Percentiles rank a stretch among this genome's conserved stretches.
These are phyloP conservation scores for Wickerhamomyces bisporus DNA, from an alignment of 805 yeast species.

Conservation along the genomic window DNA sequence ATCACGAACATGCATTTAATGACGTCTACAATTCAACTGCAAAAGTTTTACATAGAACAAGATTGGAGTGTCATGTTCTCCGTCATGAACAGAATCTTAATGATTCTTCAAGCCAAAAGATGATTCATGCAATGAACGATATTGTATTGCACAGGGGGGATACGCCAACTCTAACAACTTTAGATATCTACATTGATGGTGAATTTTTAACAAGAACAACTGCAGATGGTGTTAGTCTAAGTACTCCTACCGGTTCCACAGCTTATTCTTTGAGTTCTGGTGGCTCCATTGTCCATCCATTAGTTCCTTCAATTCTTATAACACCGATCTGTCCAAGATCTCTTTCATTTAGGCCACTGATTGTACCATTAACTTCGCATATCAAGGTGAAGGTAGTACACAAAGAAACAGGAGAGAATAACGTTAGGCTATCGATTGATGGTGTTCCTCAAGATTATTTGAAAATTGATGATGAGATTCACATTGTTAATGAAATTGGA, in stretches of 20 bases:
- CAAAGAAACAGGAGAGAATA: conserved; percentile 36
- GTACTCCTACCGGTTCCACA: conserved; percentile 95
- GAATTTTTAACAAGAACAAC: conserved; percentile 83
- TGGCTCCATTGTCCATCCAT: conserved; percentile 88
- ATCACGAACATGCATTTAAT: conserved; percentile 54
- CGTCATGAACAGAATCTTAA: conserved; percentile 5
- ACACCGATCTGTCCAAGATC: conserved; percentile 94
- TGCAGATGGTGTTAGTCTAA: conserved; percentile 81
- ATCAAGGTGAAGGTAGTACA: conserved; percentile 57
- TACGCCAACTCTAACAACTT: conserved; percentile 75
- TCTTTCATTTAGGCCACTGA: conserved; percentile 81
- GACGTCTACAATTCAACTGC: conserved; percentile 65
- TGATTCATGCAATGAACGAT: conserved; percentile 88
- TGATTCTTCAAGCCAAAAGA: conserved; percentile 14
- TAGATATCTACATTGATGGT: conserved; percentile 83
- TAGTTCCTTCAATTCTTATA: conserved; percentile 72
- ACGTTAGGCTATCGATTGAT: conserved; percentile 69
- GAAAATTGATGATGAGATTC: conserved; percentile 73
- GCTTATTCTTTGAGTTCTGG: conserved; percentile 89
- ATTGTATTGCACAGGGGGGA: conserved; percentile 84
- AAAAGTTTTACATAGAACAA: conserved; percentile 65
- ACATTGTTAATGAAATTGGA: conserved; percentile 61
- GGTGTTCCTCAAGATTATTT: conserved; percentile 74
- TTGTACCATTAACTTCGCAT: conserved; percentile 74
- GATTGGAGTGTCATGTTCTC: conserved; percentile 73